phyloP scores from a whole-genome alignment of 2,329 filamentous ascomycete genomes.

The Penicillium sp. region DNA sequence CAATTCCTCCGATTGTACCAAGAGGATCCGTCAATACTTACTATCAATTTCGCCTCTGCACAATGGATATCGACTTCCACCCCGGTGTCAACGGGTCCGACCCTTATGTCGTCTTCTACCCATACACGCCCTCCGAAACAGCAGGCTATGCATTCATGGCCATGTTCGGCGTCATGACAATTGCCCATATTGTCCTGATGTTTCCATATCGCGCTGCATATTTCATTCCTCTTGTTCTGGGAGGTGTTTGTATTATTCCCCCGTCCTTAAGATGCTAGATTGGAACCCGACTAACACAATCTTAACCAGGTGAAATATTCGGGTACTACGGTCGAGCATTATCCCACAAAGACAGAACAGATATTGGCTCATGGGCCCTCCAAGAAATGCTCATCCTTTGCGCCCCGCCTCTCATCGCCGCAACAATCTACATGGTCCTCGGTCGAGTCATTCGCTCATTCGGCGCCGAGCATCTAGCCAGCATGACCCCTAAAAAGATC shows the following conservation, averaged over 20 bases:
- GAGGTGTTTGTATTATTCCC: slow-evolving; percentile 34
- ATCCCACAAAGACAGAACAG: slow-evolving; percentile 27
- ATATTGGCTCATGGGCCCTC: slow-evolving; percentile 32
- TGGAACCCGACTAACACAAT: not conserved
- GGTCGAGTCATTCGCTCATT: slow-evolving; percentile 38
- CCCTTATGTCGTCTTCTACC: slow-evolving; percentile 36
- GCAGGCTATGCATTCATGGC: slow-evolving; percentile 38
- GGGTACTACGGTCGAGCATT: slow-evolving; percentile 38
- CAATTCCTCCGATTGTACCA: not conserved
- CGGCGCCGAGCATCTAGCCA: slow-evolving; percentile 34
- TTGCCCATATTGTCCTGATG: slow-evolving; percentile 30
- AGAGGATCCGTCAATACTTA: not conserved
- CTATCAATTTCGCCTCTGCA: too few relatives aligned
- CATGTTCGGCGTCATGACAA: slow-evolving; percentile 33
- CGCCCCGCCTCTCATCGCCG: slow-evolving; percentile 42
- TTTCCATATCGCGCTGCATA: slow-evolving; percentile 34
- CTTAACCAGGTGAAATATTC: slow-evolving; percentile 31
- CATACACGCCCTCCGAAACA: slow-evolving; percentile 33
- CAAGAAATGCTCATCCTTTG: slow-evolving; percentile 42
- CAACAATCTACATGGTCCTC: slow-evolving; percentile 39
- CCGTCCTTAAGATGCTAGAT: not conserved
- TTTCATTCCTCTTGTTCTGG: slow-evolving; percentile 39
- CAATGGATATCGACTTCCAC: slow-evolving; percentile 35
- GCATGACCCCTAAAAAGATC: slow-evolving; percentile 34
- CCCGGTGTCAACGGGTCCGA: slow-evolving; percentile 29